Evolutionary conservation across 352 stramenopile species (phyloP), one percentile per base, ranked within the genome.

Genomic region (Saprolegnia diclina): DNA sequence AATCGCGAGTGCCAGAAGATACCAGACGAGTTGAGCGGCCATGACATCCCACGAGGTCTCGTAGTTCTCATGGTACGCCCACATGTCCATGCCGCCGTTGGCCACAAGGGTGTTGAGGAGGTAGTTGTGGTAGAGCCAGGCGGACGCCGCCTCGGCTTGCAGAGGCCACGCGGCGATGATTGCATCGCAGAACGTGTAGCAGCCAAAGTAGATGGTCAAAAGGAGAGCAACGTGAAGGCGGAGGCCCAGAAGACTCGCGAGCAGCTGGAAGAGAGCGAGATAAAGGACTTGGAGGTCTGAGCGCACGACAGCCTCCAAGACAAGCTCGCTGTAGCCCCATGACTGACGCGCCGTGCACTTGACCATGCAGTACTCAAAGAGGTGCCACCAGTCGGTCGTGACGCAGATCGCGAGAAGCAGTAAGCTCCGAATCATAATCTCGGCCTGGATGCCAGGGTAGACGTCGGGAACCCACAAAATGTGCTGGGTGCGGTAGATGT

Each of bases 91-190:
- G 24, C 52, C 52, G 19, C 52, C 52, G 13, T 16, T 40, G 35
- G 52, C 35, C 13, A 59, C n/a, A 26, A 59, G 19, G 11, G 52
- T 59, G 35, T 59, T 59, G 11, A 21, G 13, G 11, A 42, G 13
- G 35, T 42, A 69, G 42, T 69, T 69, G 19, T 29, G 10, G n/a
- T 69, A 61, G 38, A 63, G 40, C n/a, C 44, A 69, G 9, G 32
- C 21, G 26, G 48, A 38, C 5, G 54, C 37, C 1, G 16, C 18
- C 35, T 18, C 37, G 13, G 35, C 38, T 37, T 32, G 19, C 13
- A 69, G 13, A 14, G 22, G 29, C 11, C 18, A 24, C 5, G 5
- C 19, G 9, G 21, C 18, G 22, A 54, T 22, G 6, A 69, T 42
- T 10, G 19, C 63, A 11, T 42, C 9, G 0, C 48, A 22, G 7